phyloP scores from a whole-genome alignment of 768 basidiomycete genomes.

The Candolleomyces aberdarensis region DNA sequence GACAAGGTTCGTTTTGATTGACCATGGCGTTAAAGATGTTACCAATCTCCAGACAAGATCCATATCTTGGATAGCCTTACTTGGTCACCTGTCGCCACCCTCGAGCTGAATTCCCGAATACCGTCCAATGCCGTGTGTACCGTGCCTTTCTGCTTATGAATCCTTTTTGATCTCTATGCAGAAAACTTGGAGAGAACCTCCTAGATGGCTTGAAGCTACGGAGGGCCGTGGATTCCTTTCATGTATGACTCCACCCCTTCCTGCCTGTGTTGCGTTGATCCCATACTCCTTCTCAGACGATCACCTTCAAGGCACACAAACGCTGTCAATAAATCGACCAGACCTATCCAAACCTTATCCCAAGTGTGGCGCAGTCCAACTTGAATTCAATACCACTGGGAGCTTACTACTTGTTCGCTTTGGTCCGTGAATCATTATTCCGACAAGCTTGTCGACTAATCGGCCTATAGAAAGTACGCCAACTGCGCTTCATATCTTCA shows the following conservation, averaged over 20 bases:
- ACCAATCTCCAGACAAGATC: conserved; percentile 43
- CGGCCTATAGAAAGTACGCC: conserved; percentile 55
- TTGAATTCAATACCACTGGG: conserved; percentile 82
- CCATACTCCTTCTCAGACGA: conserved; percentile 47
- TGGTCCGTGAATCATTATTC: conserved; percentile 39
- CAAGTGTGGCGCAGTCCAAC: conserved; percentile 64
- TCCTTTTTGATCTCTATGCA: conserved; percentile 24
- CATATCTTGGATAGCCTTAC: conserved; percentile 72
- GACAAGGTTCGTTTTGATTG: conserved; percentile 57
- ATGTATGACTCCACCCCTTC: conserved; percentile 46
- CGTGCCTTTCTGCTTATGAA: background rate
- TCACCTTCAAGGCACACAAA: conserved; percentile 53
- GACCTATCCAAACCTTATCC: conserved; percentile 64
- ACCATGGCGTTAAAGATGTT: background rate
- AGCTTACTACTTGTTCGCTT: conserved; percentile 70
- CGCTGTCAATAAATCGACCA: conserved; percentile 44
- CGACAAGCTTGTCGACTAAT: conserved; percentile 12
- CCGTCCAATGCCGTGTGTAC: conserved; percentile 52
- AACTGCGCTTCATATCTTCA: conserved; percentile 62
- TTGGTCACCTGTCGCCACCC: conserved; percentile 64
- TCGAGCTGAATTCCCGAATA: conserved; percentile 61
- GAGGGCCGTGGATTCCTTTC: conserved; percentile 85
- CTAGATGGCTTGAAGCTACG: conserved; percentile 80
- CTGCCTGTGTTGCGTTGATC: background rate
- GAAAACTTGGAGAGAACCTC: conserved; percentile 85